phyloP scores from a whole-genome alignment of 73 alveolate genomes.

The Blepharisma japonicum region DNA sequence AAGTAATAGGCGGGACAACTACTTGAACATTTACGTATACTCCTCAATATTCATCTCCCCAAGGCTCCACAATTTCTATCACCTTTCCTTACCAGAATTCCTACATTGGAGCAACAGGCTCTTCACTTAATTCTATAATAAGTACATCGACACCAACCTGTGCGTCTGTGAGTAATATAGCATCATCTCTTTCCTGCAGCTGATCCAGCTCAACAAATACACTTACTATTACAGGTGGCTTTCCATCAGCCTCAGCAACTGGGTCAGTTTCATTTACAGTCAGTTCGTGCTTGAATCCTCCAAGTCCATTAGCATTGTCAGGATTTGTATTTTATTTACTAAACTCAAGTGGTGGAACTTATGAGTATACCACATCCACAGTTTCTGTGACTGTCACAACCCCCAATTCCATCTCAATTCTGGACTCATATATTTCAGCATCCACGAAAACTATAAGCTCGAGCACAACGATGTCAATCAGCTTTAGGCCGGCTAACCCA shows the following conservation, averaged over 20 bases:
- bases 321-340: not conserved
- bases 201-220: not conserved
- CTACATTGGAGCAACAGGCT: not conserved
- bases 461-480: not conserved
- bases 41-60: not conserved
- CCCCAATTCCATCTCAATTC: constrained; percentile 5
- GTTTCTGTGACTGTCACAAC: not conserved
- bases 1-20: not conserved
- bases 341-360: not conserved
- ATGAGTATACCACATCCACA: not conserved
- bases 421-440: not conserved
- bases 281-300: not conserved
- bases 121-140: not conserved
- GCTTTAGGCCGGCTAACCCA: not conserved
- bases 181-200: not conserved
- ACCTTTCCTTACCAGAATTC: constrained; percentile 3
- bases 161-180: not conserved
- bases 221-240: not conserved
- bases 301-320: constrained; percentile 2
- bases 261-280: constrained; percentile 14
- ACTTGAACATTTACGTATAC: constrained; percentile 10
- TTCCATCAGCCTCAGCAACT: constrained; percentile 7
- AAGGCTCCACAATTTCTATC: not conserved
- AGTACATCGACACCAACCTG: not conserved
- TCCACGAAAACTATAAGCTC: not conserved